These are phyloP conservation scores for Ceratocystis colombiana DNA, from an alignment of 2,329 filamentous ascomycete species.

Conservation along the genomic window DNA sequence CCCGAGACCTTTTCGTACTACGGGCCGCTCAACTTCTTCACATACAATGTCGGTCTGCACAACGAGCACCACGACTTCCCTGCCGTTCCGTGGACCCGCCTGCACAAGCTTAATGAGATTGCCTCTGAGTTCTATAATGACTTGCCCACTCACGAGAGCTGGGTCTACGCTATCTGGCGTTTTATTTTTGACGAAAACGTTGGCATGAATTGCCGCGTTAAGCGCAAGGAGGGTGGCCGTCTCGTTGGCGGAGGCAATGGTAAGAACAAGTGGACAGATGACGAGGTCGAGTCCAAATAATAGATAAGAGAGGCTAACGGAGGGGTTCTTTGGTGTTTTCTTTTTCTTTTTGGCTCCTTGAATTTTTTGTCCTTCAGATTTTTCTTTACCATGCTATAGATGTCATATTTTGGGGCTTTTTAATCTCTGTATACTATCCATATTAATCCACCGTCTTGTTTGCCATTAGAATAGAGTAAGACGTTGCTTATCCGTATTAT, in stretches of 20 bases:
- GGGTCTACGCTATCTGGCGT: conserved; percentile 87
- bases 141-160: conserved; percentile 78
- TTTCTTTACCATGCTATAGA: conserved; percentile 6
- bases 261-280: conserved; percentile 49
- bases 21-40: conserved; percentile 78
- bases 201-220: conserved; percentile 83
- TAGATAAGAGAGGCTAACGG: not conserved
- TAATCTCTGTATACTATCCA: conserved; percentile 2
- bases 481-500: too few species aligned
- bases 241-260: conserved; percentile 43
- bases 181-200: conserved; percentile 88
- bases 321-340: not conserved
- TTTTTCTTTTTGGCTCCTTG: not conserved
- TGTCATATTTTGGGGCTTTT: not conserved
- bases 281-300: conserved; percentile 53
- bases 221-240: conserved; percentile 68
- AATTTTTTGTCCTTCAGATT: not conserved
- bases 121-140: conserved; percentile 87
- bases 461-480: too few species aligned
- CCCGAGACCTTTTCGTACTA: conserved; percentile 98
- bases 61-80: conserved; percentile 99
- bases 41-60: conserved; percentile 95
- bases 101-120: conserved; percentile 65
- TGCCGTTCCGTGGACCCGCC: conserved; percentile 84
- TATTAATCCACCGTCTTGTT: too few species aligned